Evolutionary conservation across 2,329 filamentous ascomycete genomes (phyloP), one percentile per base, ranked within the genome.

Genomic region (Penicillium olsonii): DNA sequence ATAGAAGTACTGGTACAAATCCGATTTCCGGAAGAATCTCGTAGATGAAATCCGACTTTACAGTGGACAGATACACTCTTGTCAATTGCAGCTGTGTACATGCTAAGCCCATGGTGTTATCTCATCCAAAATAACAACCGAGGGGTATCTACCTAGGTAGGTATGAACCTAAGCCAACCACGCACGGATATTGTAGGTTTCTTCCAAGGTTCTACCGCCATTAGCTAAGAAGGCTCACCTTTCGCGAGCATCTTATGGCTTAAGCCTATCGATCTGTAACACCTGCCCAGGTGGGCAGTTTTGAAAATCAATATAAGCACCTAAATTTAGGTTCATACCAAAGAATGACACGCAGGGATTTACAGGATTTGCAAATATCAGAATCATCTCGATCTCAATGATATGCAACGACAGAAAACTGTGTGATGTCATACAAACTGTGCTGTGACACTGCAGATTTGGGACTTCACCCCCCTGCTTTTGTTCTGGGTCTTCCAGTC

Each of bases 381-480:
- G 12, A 2, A n/a, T n/a, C 5, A n/a, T 29, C 12, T 31, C 5
- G 29, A 31, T 15, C 5, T 14, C 29, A n/a, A 31, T n/a, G n/a
- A n/a, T n/a, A 31, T n/a, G 7, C 12, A 5, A 7, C 29, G 29
- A 31, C 29, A n/a, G 12, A n/a, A n/a, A n/a, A 31, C 7, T 9
- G 17, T n/a, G 29, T 44, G 39, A 48, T 48, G 39, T 48, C 39
- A 48, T 43, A 7, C 19, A 12, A n/a, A 12, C 14, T n/a, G 22
- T 22, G 8, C 27, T 26, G 37, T 41, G 20, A 19, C 15, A 46
- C 31, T 20, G 18, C 40, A 42, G 29, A 22, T 19, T 42, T 31
- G 12, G 10, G 17, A 41, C 15, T 26, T 27, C n/a, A 31, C 20
- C 20, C 18, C 18, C 18, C 33, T 35, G 24, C 14, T 42, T 31